Conservation (phyloP, 225 moss, liverwort and hornwort genomes). For the Marchantia polymorpha region DNA sequence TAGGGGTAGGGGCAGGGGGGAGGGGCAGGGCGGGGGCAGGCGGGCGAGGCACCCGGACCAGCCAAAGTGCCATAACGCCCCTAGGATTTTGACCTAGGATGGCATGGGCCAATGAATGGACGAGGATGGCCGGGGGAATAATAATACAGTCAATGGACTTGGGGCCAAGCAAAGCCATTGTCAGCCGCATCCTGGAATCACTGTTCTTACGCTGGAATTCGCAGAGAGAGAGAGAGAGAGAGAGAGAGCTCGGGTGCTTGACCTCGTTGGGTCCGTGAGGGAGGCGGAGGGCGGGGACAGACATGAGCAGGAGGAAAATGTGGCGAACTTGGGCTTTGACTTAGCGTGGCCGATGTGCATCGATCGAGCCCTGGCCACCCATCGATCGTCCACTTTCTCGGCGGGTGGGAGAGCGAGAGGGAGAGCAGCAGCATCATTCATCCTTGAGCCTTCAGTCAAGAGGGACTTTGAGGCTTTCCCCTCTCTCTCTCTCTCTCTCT, state of each 20-base stretch:
- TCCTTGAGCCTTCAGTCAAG: neutral
- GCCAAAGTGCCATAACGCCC: neutral
- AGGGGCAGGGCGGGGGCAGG: neutral
- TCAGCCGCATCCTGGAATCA: neutral
- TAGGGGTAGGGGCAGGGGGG: too few relatives aligned
- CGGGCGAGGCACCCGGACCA: neutral
- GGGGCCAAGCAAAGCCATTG: neutral
- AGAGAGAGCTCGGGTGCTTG: neutral
- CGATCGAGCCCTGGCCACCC: neutral
- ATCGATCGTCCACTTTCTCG: neutral
- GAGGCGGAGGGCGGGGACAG: neutral
- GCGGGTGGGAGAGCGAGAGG: too few relatives aligned
- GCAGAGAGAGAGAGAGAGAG: too few relatives aligned
- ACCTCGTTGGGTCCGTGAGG: neutral
- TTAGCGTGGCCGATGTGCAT: neutral
- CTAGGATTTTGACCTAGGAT: neutral
- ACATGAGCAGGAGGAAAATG: neutral
- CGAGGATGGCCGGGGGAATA: neutral
- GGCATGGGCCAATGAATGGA: neutral
- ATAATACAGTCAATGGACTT: neutral
- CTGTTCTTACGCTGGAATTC: neutral
- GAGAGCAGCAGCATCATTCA: too few relatives aligned
- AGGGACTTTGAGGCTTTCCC: neutral
- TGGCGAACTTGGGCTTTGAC: neutral
- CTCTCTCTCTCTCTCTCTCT: neutral